phyloP scores from a whole-genome alignment of 345 rosid species.

The Hibiscus syriacus region DNA sequence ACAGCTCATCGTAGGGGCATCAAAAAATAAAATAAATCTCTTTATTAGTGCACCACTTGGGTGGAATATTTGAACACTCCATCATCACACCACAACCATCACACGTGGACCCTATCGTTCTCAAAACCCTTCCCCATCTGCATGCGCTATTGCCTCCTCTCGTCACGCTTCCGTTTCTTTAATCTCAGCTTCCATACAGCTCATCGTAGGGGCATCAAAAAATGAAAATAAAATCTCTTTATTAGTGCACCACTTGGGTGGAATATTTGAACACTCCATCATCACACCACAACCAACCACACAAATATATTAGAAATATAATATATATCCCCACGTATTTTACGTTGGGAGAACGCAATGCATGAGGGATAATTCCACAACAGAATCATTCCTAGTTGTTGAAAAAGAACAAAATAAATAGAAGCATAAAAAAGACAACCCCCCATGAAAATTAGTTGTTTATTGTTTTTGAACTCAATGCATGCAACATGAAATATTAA shows the following conservation, averaged over 20 bases:
- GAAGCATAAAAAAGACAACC: conserved; percentile 35
- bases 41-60: conserved; percentile 47
- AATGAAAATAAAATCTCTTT: neutral
- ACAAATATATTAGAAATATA: conserved; percentile 2
- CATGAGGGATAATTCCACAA: conserved; percentile 71
- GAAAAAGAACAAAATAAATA: conserved; percentile 15
- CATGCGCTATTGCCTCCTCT: conserved; percentile 32
- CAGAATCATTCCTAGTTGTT: conserved; percentile 56
- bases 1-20: conserved; percentile 19
- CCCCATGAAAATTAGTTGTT: conserved; percentile 9
- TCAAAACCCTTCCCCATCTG: conserved; percentile 19
- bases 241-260: conserved; percentile 49
- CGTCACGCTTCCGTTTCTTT: conserved; percentile 61
- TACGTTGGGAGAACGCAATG: conserved; percentile 92
- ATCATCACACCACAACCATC: conserved; percentile 32
- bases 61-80: conserved; percentile 23
- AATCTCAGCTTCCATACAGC: conserved; percentile 30
- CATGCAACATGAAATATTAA: conserved; percentile 24
- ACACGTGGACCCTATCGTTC: conserved; percentile 45
- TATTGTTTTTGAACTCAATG: conserved; percentile 24
- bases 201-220: conserved; percentile 13
- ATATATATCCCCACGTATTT: conserved; percentile 24
- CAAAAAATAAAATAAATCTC: neutral
- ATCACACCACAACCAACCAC: conserved; percentile 27
- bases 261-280: conserved; percentile 28